Evolutionary conservation across 306 rosid genomes (phyloP).

Genomic region (Trichosanthes cucumerina): DNA sequence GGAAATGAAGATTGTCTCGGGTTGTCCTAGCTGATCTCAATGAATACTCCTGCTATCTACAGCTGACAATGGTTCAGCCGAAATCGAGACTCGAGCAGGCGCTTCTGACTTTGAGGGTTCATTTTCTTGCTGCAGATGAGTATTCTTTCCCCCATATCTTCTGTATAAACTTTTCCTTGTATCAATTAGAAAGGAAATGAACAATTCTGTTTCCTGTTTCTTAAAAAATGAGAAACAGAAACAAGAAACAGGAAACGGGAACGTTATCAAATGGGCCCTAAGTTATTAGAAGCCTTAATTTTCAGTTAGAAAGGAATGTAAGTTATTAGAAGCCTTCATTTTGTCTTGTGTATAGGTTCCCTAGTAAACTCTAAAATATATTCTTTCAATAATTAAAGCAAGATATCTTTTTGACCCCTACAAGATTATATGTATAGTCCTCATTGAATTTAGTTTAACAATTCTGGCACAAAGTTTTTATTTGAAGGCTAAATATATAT

Average conservation of each 20-base stretch:
- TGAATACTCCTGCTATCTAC: neutral
- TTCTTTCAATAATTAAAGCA: neutral
- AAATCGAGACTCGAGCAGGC: neutral
- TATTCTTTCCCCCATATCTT: neutral
- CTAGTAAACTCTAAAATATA: neutral
- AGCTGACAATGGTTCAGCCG: neutral
- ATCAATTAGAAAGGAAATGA: neutral
- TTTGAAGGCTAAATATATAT: neutral
- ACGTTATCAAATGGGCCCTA: too few species aligned
- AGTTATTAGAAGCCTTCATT: neutral
- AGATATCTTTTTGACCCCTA: neutral
- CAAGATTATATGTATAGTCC: neutral
- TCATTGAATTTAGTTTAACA: neutral
- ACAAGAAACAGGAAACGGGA: too few species aligned
- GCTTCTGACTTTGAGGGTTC: neutral
- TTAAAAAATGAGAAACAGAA: too few species aligned
- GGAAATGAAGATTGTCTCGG: neutral
- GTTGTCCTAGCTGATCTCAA: neutral
- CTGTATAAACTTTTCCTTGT: neutral
- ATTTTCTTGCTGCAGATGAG: neutral
- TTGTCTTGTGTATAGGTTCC: constrained; percentile 5
- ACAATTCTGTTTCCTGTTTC: too few species aligned
- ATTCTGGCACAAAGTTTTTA: neutral
- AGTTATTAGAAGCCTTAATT: neutral
- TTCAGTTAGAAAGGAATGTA: neutral